Percentiles rank a stretch among this genome's conserved stretches.
Evolutionary conservation across 768 basidiomycete genomes (phyloP).

Genomic region (Leccinum boreale): DNA sequence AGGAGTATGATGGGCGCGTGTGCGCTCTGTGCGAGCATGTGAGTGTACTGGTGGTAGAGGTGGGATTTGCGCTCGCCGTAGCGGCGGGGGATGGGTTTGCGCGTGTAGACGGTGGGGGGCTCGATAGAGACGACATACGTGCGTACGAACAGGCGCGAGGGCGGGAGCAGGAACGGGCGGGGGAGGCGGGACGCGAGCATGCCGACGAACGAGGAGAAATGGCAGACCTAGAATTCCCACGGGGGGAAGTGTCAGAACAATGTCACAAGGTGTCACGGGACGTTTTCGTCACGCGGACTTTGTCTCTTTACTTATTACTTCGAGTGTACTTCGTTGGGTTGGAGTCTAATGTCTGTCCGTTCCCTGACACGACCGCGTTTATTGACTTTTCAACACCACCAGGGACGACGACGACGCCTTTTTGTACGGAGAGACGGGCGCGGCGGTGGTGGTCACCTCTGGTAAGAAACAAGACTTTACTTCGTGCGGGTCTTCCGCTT

Average conservation of each 20-base stretch:
- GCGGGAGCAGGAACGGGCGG: neutral
- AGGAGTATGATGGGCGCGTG: conserved; percentile 73
- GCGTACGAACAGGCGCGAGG: conserved; percentile 25
- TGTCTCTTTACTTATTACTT: conserved; percentile 22
- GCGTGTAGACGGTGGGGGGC: conserved; percentile 47
- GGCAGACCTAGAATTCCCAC: no score
- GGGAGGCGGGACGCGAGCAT: conserved; percentile 13
- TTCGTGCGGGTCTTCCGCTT: conserved; percentile 12
- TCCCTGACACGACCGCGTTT: conserved; percentile 14
- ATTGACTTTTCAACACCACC: conserved; percentile 24
- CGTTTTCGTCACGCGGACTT: conserved; percentile 23
- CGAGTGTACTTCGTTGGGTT: conserved; percentile 8
- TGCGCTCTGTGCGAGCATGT: conserved; percentile 57
- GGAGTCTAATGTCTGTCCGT: conserved; percentile 30
- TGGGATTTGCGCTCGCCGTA: conserved; percentile 79
- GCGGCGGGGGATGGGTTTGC: conserved; percentile 58
- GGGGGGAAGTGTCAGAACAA: neutral
- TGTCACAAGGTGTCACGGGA: conserved; percentile 26
- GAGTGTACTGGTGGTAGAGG: conserved; percentile 77
- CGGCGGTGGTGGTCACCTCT: conserved; percentile 35
- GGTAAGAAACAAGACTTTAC: conserved; percentile 41
- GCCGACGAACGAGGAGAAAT: neutral
- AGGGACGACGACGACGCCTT: conserved; percentile 84
- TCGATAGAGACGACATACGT: conserved; percentile 57
- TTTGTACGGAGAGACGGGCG: conserved; percentile 59